Evolutionary conservation across 768 basidiomycete species (phyloP), one percentile per base, ranked within the genome.

Genomic region (Leccinum aurantiacum): DNA sequence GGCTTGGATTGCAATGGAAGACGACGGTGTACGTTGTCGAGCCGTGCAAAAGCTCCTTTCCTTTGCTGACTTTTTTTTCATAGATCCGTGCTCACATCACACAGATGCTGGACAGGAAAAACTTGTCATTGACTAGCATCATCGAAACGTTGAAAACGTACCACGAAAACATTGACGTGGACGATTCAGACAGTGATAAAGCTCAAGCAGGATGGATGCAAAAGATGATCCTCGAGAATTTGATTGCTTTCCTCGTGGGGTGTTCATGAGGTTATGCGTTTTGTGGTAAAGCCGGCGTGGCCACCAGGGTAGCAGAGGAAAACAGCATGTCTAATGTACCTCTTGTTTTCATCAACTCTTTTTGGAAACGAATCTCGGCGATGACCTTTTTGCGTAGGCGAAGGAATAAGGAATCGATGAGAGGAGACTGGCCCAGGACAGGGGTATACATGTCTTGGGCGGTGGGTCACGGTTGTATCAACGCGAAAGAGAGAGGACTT

Each of bases 1-100:
- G 41, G 94, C 91, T 6, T 99, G 97, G 97, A 75, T 98, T 27
- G 83, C 86, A 57, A 95, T 98, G 95, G 97, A 99, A 75, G 96
- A 98, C 66, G 96, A 98, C 67, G 97, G 96, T 38, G 97, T 97
- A 77, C 58, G 91, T 61, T 17, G 19, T 25, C 35, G 52, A 7
- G 33, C 6, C 17, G 9, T 46, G 14, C 22, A 22, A 6, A 11
- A 29, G 27, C n/a, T 19, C n/a, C n/a, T 9, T 22, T 37, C 41
- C 46, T 48, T 38, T 49, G 19, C 63, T 67, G 31, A 73, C 38
- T 10, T n/a, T 35, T 67, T 22, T 15, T 22, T 11, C 67, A 13
- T 33, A 98, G 96, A 86, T 95, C 54, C 88, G 86, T 52, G 76
- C 77, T 11, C 96, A 98, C 74, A 78, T 87, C 7, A 71, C 80